phyloP scores from a whole-genome alignment of 306 rosid genomes.

The Styphnolobium japonicum region DNA sequence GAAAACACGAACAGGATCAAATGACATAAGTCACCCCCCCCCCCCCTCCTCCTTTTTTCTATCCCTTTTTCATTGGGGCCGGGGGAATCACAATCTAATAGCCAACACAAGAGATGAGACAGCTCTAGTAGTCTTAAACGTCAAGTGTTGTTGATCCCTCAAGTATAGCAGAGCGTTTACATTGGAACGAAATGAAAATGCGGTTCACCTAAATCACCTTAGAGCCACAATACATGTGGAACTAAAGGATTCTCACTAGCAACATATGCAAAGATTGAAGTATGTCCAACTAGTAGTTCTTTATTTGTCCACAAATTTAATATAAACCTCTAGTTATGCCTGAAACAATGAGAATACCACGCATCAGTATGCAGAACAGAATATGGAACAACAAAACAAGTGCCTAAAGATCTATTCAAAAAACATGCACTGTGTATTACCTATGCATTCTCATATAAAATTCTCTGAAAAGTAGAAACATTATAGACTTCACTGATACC shows the following conservation, averaged over 20 bases:
- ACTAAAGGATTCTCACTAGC: slow-evolving; percentile 27
- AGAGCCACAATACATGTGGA: slow-evolving; percentile 28
- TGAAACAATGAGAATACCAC: slow-evolving; percentile 23
- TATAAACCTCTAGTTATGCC: slow-evolving; percentile 20
- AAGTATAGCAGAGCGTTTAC: not conserved
- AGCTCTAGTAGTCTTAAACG: not conserved
- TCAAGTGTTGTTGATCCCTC: not conserved
- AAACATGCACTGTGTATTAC: not conserved
- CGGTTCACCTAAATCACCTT: slow-evolving; percentile 26
- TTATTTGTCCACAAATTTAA: slow-evolving; percentile 16
- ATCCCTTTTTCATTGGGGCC: not conserved
- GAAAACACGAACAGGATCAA: not conserved
- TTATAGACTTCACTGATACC: too few species aligned
- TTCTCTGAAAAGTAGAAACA: not conserved
- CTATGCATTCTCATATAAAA: not conserved
- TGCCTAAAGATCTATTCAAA: not conserved
- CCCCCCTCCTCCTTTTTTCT: too few species aligned
- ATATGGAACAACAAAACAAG: not conserved
- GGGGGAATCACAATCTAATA: not conserved
- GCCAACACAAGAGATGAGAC: not conserved
- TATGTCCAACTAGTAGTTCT: slow-evolving; percentile 10
- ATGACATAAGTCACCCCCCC: too few species aligned
- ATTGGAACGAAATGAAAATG: not conserved
- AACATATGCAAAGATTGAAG: slow-evolving; percentile 13
- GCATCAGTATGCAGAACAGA: slow-evolving; percentile 19